These are phyloP conservation scores for Talaromyces sp. DNA, from an alignment of 2,329 filamentous ascomycete species.

Conservation along the genomic window DNA sequence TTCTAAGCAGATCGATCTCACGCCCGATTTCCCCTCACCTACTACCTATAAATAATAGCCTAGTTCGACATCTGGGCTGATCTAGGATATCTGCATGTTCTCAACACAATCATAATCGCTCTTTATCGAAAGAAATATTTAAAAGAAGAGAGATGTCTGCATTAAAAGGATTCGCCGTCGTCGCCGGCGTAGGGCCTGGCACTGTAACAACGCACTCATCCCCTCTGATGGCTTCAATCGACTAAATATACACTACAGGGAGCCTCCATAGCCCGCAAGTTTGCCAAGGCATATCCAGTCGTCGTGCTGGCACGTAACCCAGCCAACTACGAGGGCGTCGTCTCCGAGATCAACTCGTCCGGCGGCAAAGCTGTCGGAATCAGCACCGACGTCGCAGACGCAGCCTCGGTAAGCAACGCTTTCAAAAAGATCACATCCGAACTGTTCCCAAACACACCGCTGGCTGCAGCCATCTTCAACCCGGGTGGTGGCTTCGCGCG, in stretches of 20 bases:
- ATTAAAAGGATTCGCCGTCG: conserved; percentile 39
- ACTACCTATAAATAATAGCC: not conserved
- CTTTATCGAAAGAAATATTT: not conserved
- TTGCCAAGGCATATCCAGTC: conserved; percentile 54
- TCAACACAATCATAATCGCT: not conserved
- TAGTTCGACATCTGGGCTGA: not conserved
- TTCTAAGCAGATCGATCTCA: not conserved
- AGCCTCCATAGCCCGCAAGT: conserved; percentile 55
- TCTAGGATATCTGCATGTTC: too few relatives aligned
- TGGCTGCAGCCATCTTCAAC: conserved; percentile 57
- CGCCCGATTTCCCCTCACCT: not conserved
- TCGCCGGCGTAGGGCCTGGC: conserved; percentile 44
- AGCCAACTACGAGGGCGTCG: conserved; percentile 50
- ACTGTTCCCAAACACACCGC: conserved; percentile 37
- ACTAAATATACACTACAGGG: conserved; percentile 34
- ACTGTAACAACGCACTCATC: conserved; percentile 26
- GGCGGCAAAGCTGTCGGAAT: conserved; percentile 59
- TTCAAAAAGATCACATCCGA: conserved; percentile 51
- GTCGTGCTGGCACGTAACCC: conserved; percentile 56
- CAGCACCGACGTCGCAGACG: conserved; percentile 53
- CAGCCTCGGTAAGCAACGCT: conserved; percentile 47
- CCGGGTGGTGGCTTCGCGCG: conserved; percentile 52
- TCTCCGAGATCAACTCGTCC: conserved; percentile 53
- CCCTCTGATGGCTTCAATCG: not conserved
- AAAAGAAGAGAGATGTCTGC: conserved; percentile 11